Base-by-base conservation (phyloP, 306 rosid species). In the Sophora flavescens region DNA sequence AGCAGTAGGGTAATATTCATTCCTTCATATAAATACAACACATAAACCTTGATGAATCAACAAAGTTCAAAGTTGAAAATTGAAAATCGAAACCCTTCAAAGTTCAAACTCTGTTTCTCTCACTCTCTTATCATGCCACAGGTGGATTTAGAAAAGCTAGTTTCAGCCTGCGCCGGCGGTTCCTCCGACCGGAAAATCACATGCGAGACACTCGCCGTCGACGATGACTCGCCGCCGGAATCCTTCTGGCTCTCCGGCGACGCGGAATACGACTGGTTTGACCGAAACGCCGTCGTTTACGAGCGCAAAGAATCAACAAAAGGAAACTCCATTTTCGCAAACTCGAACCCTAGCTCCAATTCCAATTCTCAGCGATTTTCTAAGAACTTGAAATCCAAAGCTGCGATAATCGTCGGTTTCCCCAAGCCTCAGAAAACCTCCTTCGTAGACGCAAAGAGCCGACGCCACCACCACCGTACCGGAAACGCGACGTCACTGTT, bases 241-340 rank as follows among this genome's bases (percentile, higher is more conserved):
- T 94, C 97, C 0, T 90, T 92, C 78, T 91, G 98, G 93, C 93
- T 94, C 39, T 94, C 97, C 30, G 90, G 83, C 16, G 97, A 92
- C 32, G 97, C 93, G 0, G 98, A 95, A 81, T 71, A 56, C 72
- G 98, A 92, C 53, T 95, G 96, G 97, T 92, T 88, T 83, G 97
- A 95, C 53, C 89, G 90, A 4, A 89, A 92, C 81, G 96, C 96
- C 12, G 88, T 92, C 64, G 88, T 91, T 71, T 88, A 77, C 81
- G 93, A 90, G 81, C 80, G 97, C 12, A 95, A 89, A 14, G 96
- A 90, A 8, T 92, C 98, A 4, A 82, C 86, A 1, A 92, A 87
- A 73, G 96, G 91, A 11, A 79, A 73, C 72, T 86, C 88, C 45
- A 72, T 77, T 64, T 86, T 94, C 17, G 28, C 71, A 4, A 89